Conservation (phyloP, 345 rosid genomes). For the Xanthoceras sorbifolium region DNA sequence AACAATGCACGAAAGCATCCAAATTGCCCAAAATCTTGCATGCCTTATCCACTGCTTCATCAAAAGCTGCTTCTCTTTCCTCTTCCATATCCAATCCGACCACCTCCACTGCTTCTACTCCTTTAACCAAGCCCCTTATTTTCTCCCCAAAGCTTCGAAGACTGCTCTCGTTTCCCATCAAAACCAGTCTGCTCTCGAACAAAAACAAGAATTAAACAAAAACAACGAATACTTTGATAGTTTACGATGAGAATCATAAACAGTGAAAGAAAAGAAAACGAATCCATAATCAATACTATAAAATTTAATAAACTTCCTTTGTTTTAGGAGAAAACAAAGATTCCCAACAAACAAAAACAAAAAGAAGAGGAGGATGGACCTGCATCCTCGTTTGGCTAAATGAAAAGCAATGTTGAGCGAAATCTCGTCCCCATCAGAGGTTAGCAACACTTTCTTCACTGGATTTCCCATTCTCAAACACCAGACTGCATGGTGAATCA, state of each 20-base stretch:
- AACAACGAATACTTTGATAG: too few species aligned
- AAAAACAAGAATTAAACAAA: not conserved
- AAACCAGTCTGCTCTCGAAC: constrained; percentile 57
- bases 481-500: not conserved
- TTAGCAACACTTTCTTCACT: constrained; percentile 71
- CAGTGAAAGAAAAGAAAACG: not conserved
- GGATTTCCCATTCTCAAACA: constrained; percentile 43
- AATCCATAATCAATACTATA: not conserved
- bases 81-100: constrained; percentile 81
- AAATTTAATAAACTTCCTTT: not conserved
- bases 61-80: constrained; percentile 56
- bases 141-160: constrained; percentile 46
- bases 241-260: too few species aligned
- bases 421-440: constrained; percentile 77
- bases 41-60: constrained; percentile 77
- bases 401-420: constrained; percentile 68
- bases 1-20: constrained; percentile 82
- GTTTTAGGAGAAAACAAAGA: constrained; percentile 10
- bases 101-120: constrained; percentile 45
- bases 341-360: not conserved
- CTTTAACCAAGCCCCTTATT: constrained; percentile 39
- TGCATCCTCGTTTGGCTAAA: constrained; percentile 79
- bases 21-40: constrained; percentile 51
- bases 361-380: constrained; percentile 35
- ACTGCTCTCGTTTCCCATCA: constrained; percentile 69